Conservation (phyloP, 768 basidiomycete species). For the Paxillus involutus region DNA sequence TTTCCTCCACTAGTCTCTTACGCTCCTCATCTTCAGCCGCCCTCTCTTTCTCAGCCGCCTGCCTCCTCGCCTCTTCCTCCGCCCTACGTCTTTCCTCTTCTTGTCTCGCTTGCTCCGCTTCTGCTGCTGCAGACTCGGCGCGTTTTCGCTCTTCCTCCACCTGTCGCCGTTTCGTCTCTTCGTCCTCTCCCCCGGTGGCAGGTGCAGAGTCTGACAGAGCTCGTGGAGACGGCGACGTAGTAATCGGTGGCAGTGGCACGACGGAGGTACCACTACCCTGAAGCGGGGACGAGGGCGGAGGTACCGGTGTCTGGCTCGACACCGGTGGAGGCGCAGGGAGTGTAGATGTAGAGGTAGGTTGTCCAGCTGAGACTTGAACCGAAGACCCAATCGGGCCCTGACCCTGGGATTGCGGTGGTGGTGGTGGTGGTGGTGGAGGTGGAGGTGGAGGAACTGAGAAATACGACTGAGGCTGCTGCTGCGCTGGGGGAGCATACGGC, state of each 20-base stretch:
- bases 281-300: constrained; percentile 5
- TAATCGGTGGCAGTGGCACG: constrained; percentile 9
- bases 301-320: constrained; percentile 1
- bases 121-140: neutral
- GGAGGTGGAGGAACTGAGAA: constrained; percentile 19
- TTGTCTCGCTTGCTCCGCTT: constrained; percentile 6
- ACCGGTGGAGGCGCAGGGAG: neutral
- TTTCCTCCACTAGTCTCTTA: constrained; percentile 20
- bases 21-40: constrained; percentile 10
- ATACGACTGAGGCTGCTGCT: constrained; percentile 20
- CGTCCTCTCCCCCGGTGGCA: constrained; percentile 23
- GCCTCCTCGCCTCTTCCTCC: constrained; percentile 23
- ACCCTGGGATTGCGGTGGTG: constrained; percentile 12
- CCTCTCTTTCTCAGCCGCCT: constrained; percentile 7
- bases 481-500: constrained; percentile 12
- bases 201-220: neutral
- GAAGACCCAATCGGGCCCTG: constrained; percentile 1
- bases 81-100: constrained; percentile 29
- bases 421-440: constrained; percentile 15
- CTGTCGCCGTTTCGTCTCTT: constrained; percentile 38
- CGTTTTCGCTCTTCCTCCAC: constrained; percentile 35
- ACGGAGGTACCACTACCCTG: constrained; percentile 10
- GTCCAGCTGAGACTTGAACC: neutral
- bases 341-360: neutral
- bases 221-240: constrained; percentile 20